These are phyloP conservation scores for Chrysosporium queenslandicum DNA, from an alignment of 2,329 filamentous ascomycete species.

Conservation along the genomic window DNA sequence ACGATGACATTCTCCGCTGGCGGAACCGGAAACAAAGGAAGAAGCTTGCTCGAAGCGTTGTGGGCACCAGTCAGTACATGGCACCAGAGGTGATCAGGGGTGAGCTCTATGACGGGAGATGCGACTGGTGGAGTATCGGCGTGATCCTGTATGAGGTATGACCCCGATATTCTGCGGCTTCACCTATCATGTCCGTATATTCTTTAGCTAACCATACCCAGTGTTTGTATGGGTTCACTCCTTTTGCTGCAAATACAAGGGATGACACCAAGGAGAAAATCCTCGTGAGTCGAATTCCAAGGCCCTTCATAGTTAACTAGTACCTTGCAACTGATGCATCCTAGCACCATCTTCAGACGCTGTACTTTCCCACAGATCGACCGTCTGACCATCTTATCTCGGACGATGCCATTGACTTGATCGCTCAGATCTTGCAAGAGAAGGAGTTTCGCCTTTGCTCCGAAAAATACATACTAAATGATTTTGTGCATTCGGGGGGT, in stretches of 20 bases:
- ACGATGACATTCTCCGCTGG: conserved; percentile 55
- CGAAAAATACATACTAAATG: conserved; percentile 60
- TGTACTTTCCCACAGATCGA: conserved; percentile 57
- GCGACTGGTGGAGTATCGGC: conserved; percentile 95
- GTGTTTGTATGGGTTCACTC: conserved; percentile 84
- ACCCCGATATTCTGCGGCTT: not conserved
- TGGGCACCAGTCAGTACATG: conserved; percentile 97
- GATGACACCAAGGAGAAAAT: conserved; percentile 81
- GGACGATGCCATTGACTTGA: conserved; percentile 63
- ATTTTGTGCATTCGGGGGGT: conserved; percentile 35
- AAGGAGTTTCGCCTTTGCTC: conserved; percentile 69
- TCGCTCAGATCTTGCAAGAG: conserved; percentile 60
- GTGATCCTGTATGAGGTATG: conserved; percentile 76
- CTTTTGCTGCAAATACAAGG: conserved; percentile 73
- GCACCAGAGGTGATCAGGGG: conserved; percentile 84
- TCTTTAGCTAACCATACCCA: conserved; percentile 23
- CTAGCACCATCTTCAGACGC: conserved; percentile 58
- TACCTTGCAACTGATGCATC: conserved; percentile 4
- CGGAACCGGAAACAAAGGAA: conserved; percentile 59
- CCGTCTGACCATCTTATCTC: conserved; percentile 51
- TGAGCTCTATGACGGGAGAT: conserved; percentile 76
- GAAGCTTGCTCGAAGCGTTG: conserved; percentile 68
- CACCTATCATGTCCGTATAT: not conserved
- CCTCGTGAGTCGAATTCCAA: conserved; percentile 49
- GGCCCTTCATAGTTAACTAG: not conserved